Percentiles rank a stretch among this genome's conserved stretches.
Evolutionary conservation across 306 rosid species (phyloP).

Genomic region (Vigna mungo): DNA sequence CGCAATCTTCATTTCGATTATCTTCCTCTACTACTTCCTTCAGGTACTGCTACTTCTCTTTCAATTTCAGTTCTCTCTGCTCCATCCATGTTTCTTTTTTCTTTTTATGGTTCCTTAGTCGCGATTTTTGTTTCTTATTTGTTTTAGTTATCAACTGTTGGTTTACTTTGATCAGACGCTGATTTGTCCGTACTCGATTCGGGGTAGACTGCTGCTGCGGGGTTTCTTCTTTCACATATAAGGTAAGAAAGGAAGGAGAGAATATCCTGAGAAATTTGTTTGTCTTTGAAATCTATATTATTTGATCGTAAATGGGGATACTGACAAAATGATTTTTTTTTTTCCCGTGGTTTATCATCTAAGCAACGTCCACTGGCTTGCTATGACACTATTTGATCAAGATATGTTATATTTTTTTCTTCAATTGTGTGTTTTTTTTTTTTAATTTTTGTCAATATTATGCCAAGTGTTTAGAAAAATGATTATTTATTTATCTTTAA

Average conservation of each 20-base stretch:
- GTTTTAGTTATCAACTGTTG: not conserved
- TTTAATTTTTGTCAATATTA: not conserved
- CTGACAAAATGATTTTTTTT: too few species aligned
- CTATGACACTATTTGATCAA: not conserved
- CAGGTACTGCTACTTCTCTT: conserved; percentile 23
- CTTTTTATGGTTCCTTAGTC: not conserved
- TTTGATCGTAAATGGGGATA: not conserved
- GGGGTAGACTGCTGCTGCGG: conserved; percentile 51
- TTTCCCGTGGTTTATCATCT: not conserved
- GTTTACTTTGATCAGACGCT: conserved; percentile 39
- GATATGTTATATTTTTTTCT: not conserved
- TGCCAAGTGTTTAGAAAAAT: not conserved
- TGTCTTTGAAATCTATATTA: not conserved
- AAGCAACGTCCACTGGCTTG: not conserved
- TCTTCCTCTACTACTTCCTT: conserved; percentile 20
- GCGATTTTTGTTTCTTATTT: not conserved
- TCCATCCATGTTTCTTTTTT: not conserved
- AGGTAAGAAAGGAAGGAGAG: conserved; percentile 62
- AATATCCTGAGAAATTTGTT: not conserved
- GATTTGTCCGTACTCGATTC: conserved; percentile 40
- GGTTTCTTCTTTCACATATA: conserved; percentile 46
- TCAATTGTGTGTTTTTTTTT: not conserved
- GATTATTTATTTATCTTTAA: not conserved
- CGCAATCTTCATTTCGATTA: not conserved
- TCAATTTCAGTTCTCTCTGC: not conserved